Base-by-base conservation (phyloP, 192 early-diverging fungal genomes). In the Jimgerdemannia flammicorona region DNA sequence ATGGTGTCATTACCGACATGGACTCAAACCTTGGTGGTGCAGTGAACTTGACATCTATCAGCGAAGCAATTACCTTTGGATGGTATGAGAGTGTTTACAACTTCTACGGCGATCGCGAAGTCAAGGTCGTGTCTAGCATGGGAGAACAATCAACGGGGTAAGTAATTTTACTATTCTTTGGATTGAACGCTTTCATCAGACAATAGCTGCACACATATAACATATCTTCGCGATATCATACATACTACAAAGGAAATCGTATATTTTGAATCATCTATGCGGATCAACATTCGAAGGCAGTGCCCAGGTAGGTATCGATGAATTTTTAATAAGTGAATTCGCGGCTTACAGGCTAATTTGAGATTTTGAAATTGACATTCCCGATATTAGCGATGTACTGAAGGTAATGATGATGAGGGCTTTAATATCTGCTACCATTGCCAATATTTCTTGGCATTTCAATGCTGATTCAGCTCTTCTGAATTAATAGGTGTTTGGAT, bases 101-200 rank as follows among this genome's bases (percentile, higher is more conserved):
- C 42, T 49, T 72, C 66, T 72, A 72, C 49, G 75, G 66, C 18
- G 39, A 72, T 43, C 19, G 59, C n/a, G 43, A 71, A 44, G 75
- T 77, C 29, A 77, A 77, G 65, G 75, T 77, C 4, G 64, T 77
- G 40, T 77, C 75, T 9, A 69, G 66, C 3, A 77, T 77, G 75
- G 75, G 75, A 10, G 75, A 77, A 39, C 75, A 77, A 71, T 77
- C 75, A 3, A 72, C 70, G 18, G 75, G 75, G 3, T 70, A 75
- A 59, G 29, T 29, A 29, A 59, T 59, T 14, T 59, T 0, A 10
- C 2, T 6, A 10, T 59, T 2, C 14, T 59, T 59, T 59, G 14
- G 49, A 59, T 1, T 6, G 11, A 49, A 4, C 9, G 18, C 65
- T 7, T 54, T 4, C 4, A 54, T 59, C 14, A 6, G 0, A 59